phyloP scores from a whole-genome alignment of 2,329 filamentous ascomycete genomes.

The Venturia asperata region DNA sequence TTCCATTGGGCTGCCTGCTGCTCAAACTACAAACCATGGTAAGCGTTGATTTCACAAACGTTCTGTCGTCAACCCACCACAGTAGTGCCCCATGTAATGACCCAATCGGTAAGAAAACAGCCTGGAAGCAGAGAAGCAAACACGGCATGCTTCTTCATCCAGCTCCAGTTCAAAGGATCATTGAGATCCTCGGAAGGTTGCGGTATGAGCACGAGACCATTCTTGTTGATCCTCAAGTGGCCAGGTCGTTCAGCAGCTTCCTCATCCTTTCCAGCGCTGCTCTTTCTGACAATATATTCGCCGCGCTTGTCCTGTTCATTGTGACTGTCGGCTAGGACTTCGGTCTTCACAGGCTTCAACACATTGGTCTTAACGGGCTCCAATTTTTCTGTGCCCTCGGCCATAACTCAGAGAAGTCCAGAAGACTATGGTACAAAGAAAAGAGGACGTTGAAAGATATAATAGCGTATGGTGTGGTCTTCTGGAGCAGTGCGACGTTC shows the following conservation, averaged over 20 bases:
- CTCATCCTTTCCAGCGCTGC: background rate
- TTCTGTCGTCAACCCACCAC: background rate
- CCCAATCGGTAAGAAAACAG: conserved; percentile 24
- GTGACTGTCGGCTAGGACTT: background rate
- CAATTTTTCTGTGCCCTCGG: background rate
- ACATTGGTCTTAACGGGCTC: too few relatives aligned
- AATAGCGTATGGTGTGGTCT: background rate
- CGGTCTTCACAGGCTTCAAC: background rate
- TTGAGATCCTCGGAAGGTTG: conserved; percentile 26
- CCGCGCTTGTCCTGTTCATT: background rate
- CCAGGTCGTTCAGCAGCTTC: background rate
- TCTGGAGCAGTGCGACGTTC: background rate
- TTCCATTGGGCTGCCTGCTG: conserved; percentile 15
- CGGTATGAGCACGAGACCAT: conserved; percentile 26
- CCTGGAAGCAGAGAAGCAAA: conserved; percentile 23
- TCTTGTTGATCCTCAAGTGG: conserved; percentile 17
- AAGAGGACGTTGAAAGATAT: background rate
- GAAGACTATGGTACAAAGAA: background rate
- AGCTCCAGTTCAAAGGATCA: conserved; percentile 33
- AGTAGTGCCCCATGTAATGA: conserved; percentile 23
- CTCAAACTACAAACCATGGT: conserved; percentile 15
- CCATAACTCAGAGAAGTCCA: background rate
- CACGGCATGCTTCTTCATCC: conserved; percentile 26
- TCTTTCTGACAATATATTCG: background rate
- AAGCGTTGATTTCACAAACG: background rate